phyloP scores from a whole-genome alignment of 331 rosid genomes.

The Cydonia oblonga region DNA sequence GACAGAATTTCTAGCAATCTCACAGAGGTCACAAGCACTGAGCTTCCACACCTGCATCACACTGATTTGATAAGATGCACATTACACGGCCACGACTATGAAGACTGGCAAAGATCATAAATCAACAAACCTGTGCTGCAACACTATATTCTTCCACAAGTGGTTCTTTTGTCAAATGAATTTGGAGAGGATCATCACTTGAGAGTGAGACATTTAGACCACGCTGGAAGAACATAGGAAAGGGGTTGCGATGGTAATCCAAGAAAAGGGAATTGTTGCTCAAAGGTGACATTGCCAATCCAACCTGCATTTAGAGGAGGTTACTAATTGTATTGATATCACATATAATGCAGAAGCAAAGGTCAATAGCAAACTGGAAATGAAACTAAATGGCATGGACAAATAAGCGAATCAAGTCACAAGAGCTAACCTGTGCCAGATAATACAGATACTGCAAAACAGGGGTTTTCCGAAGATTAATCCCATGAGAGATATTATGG shows the following conservation, averaged over 20 bases:
- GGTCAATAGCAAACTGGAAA: neutral
- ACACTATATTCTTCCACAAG: constrained; percentile 69
- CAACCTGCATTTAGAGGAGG: constrained; percentile 30
- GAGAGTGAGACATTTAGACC: constrained; percentile 72
- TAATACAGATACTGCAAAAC: constrained; percentile 69
- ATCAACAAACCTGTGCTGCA: constrained; percentile 54
- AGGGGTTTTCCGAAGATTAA: constrained; percentile 60
- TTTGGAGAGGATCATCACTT: constrained; percentile 71
- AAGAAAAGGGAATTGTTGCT: constrained; percentile 74
- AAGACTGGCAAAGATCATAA: neutral
- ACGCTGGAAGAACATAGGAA: constrained; percentile 66
- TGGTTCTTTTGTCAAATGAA: constrained; percentile 70
- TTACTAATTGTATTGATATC: neutral
- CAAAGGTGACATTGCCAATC: constrained; percentile 60
- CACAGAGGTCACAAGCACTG: constrained; percentile 68
- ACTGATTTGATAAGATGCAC: constrained; percentile 4
- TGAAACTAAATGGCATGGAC: neutral
- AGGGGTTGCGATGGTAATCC: constrained; percentile 67
- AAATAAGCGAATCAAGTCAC: neutral
- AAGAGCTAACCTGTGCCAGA: constrained; percentile 53
- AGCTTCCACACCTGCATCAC: constrained; percentile 73
- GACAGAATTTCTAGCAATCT: constrained; percentile 77
- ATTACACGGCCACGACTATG: neutral
- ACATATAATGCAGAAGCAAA: neutral
- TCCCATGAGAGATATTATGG: constrained; percentile 74